These are phyloP conservation scores for Geotrichum aggregatum DNA, from an alignment of 1,139 yeast genomes.

Conservation along the genomic window DNA sequence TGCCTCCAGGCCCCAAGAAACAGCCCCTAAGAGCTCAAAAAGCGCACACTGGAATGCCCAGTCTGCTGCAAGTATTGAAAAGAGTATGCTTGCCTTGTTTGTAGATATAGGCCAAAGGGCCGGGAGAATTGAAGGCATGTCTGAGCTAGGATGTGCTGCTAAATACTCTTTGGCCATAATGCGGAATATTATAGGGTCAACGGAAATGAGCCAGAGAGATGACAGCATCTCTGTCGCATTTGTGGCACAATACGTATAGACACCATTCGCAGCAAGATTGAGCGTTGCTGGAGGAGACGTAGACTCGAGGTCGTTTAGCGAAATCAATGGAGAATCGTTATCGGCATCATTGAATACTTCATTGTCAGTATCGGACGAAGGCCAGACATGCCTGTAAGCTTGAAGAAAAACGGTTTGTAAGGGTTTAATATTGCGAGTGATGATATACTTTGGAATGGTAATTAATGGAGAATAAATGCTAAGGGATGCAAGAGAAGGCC, in stretches of 20 bases:
- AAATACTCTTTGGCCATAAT: neutral
- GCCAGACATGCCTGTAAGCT: neutral
- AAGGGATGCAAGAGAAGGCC: neutral
- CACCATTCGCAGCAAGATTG: conserved; percentile 3
- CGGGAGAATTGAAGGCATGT: neutral
- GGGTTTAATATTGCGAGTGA: neutral
- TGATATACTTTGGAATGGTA: neutral
- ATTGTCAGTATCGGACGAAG: neutral
- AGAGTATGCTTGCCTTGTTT: neutral
- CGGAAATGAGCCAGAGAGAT: neutral
- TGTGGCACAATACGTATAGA: neutral
- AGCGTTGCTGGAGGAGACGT: neutral
- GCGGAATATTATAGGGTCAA: neutral
- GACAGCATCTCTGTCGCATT: neutral
- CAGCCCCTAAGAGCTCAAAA: neutral
- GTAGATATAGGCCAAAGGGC: neutral
- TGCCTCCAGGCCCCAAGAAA: neutral
- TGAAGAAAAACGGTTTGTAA: neutral
- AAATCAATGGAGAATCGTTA: neutral
- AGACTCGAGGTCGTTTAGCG: neutral
- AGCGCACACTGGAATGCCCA: conserved; percentile 1
- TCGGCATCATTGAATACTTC: neutral
- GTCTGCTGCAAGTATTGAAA: neutral
- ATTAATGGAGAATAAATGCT: neutral
- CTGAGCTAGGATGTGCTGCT: neutral